Percentiles rank a stretch among this genome's conserved stretches.
These are phyloP conservation scores for Aspergillus conjunctus DNA, from an alignment of 495 filamentous ascomycete genomes.

Conservation along the genomic window DNA sequence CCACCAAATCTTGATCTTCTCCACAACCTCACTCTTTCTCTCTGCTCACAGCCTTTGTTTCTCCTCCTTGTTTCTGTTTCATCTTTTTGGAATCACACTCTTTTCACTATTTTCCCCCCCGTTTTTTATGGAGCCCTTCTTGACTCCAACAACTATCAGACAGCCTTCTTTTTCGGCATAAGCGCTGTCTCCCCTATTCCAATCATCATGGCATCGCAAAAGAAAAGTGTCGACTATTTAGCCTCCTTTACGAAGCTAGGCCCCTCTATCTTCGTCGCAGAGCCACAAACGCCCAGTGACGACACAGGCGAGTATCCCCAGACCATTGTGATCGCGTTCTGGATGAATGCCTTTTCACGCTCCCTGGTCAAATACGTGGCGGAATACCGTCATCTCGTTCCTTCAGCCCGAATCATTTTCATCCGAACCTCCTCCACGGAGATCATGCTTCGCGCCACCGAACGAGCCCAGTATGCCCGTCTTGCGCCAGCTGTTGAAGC, in stretches of 20 bases:
- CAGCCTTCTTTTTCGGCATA: neutral
- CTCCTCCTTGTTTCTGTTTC: too few species aligned
- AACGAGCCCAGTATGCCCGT: constrained; percentile 32
- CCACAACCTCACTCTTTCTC: too few species aligned
- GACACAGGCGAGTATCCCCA: constrained; percentile 18
- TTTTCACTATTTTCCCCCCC: too few species aligned
- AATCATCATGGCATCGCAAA: constrained; percentile 4
- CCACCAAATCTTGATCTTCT: too few species aligned
- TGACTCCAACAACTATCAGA: neutral
- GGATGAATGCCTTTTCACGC: constrained; percentile 47
- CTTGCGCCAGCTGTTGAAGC: constrained; percentile 42
- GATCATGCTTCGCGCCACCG: constrained; percentile 35
- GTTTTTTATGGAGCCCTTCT: too few species aligned
- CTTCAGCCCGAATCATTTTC: constrained; percentile 45
- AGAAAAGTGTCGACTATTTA: constrained; percentile 9
- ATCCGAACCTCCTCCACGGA: constrained; percentile 41
- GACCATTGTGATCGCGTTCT: constrained; percentile 45
- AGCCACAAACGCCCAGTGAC: constrained; percentile 22
- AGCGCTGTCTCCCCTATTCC: neutral
- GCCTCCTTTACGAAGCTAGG: constrained; percentile 33
- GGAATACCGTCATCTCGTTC: constrained; percentile 39
- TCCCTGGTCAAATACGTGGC: constrained; percentile 42
- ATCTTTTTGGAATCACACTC: constrained; percentile 1
- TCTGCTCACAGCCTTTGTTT: too few species aligned
- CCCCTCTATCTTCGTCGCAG: constrained; percentile 40